Conservation (phyloP, 148 eudicot genomes). For the Selenicereus undatus region DNA sequence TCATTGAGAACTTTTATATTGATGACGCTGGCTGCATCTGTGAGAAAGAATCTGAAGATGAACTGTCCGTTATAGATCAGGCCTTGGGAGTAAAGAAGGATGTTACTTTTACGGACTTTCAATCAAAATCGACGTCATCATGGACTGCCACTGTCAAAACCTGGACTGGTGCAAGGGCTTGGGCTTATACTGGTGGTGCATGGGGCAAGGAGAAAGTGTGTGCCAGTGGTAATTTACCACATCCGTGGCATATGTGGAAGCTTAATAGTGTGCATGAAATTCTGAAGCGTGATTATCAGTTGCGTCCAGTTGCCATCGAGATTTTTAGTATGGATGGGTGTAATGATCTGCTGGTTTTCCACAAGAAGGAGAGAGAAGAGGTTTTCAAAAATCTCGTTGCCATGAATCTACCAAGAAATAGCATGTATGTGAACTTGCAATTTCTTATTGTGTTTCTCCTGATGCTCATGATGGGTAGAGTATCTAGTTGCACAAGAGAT, state of each 20-base stretch:
- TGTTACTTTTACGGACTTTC: slow-evolving; percentile 62
- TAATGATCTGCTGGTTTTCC: slow-evolving; percentile 94
- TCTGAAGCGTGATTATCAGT: slow-evolving; percentile 97
- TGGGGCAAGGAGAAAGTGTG: slow-evolving; percentile 96
- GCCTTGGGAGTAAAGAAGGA: slow-evolving; percentile 98
- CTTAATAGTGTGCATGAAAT: slow-evolving; percentile 96
- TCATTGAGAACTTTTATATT: slow-evolving; percentile 88
- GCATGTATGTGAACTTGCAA: slow-evolving; percentile 58
- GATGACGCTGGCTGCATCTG: slow-evolving; percentile 86
- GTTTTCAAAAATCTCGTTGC: slow-evolving; percentile 91
- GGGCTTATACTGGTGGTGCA: slow-evolving; percentile 99
- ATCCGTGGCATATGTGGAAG: slow-evolving; percentile 97
- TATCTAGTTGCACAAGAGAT: not conserved
- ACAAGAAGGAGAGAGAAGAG: slow-evolving; percentile 98
- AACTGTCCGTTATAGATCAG: slow-evolving; percentile 87
- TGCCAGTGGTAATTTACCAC: slow-evolving; percentile 75
- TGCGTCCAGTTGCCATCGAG: slow-evolving; percentile 97
- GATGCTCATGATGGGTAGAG: not conserved
- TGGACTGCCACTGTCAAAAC: slow-evolving; percentile 63
- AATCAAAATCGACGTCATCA: slow-evolving; percentile 82
- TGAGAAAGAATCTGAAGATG: slow-evolving; percentile 93
- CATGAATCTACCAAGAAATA: slow-evolving; percentile 98
- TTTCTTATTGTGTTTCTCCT: slow-evolving; percentile 2
- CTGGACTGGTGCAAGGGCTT: slow-evolving; percentile 80
- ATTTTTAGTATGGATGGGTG: slow-evolving; percentile 99